These are phyloP conservation scores for Ascochyta lentis DNA, from an alignment of 2,329 filamentous ascomycete species.

Conservation along the genomic window DNA sequence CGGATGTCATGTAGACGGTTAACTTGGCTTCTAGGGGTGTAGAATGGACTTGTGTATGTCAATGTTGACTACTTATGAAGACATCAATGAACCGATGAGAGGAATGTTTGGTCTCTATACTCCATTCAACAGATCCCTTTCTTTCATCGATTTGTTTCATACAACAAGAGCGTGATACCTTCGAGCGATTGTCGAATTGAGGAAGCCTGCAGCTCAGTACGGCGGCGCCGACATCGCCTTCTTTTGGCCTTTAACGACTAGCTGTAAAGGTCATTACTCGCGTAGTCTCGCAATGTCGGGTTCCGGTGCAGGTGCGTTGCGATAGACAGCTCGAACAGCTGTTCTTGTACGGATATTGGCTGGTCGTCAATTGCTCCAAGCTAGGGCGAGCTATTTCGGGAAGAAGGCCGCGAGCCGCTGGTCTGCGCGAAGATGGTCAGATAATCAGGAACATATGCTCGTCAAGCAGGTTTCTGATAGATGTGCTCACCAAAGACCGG, in stretches of 20 bases:
- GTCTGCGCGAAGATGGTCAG: slow-evolving; percentile 1
- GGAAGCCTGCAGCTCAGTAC: not conserved
- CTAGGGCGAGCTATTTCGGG: not conserved
- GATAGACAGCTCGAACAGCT: not conserved
- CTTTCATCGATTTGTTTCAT: not conserved
- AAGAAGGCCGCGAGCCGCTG: not conserved
- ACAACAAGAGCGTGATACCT: not conserved
- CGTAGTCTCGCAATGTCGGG: not conserved
- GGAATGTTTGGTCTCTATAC: not conserved
- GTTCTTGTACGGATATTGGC: slow-evolving; percentile 2
- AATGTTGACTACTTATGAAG: not conserved
- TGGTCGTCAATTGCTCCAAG: not conserved
- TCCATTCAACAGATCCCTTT: not conserved
- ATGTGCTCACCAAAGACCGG: slow-evolving; percentile 11
- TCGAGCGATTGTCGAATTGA: not conserved
- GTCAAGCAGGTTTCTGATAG: slow-evolving; percentile 24
- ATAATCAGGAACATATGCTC: slow-evolving; percentile 25
- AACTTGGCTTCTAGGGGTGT: no score
- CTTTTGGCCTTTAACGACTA: not conserved
- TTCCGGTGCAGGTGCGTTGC: slow-evolving; percentile 1
- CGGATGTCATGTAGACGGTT: not conserved
- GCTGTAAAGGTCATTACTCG: not conserved
- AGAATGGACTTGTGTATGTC: not conserved
- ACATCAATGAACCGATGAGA: not conserved
- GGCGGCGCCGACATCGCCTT: not conserved